Conservation (phyloP, 2,329 filamentous ascomycete species). For the Juglanconis oblonga region DNA sequence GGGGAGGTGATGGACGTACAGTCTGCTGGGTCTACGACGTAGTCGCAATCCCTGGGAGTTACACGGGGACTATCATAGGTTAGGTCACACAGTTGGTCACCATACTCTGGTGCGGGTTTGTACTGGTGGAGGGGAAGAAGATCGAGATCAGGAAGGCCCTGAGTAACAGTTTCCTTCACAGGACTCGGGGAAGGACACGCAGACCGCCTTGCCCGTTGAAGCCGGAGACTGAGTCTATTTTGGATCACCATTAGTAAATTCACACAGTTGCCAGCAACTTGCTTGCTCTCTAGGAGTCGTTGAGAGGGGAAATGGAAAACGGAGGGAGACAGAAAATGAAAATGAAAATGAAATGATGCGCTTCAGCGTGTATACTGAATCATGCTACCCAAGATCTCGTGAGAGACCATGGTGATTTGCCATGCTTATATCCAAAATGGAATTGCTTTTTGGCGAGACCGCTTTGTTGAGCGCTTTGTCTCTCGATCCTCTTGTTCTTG, state of each 20-base stretch:
- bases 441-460: not conserved
- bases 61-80: not conserved
- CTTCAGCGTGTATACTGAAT: not conserved
- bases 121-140: slow-evolving; percentile 3
- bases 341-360: not conserved
- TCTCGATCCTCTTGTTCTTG: not conserved
- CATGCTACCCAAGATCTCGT: no score
- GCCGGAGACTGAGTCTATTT: not conserved
- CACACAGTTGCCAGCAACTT: not conserved
- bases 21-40: slow-evolving; percentile 4
- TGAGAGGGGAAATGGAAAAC: no score
- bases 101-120: not conserved
- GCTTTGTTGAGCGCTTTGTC: not conserved
- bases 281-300: not conserved
- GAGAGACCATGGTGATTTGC: not conserved
- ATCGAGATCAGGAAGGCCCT: not conserved
- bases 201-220: not conserved
- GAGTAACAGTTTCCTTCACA: not conserved
- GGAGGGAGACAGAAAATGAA: not conserved
- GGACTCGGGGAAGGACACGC: not conserved
- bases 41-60: not conserved
- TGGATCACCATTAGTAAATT: not conserved
- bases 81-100: not conserved
- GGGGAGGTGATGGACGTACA: not conserved
- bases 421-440: not conserved